Conservation (phyloP, 2,329 filamentous ascomycete species). For the Ampelomyces quisqualis region DNA sequence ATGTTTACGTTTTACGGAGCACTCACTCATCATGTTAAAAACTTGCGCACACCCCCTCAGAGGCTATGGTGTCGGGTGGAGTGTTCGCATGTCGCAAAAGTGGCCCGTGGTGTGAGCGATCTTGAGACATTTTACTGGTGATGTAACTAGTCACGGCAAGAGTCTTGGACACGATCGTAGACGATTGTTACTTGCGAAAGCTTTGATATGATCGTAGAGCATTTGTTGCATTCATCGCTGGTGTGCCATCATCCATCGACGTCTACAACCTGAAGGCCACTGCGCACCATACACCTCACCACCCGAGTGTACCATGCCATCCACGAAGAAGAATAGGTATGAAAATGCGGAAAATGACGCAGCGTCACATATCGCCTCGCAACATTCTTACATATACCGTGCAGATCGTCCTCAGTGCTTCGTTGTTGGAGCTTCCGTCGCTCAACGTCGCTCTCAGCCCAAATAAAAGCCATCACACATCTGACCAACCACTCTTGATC, state of each 20-base stretch:
- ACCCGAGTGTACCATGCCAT: background rate
- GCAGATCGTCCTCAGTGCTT: background rate
- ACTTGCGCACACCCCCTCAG: background rate
- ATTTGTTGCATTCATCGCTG: background rate
- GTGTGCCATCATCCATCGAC: background rate
- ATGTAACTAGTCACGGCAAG: conserved; percentile 2
- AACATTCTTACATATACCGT: background rate
- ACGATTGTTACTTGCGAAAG: background rate
- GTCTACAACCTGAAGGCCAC: background rate
- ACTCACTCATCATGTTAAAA: background rate
- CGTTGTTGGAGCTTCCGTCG: too few species aligned
- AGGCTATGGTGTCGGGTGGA: background rate
- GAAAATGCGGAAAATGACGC: background rate
- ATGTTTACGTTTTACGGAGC: background rate
- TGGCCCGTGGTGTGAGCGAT: conserved; percentile 19
- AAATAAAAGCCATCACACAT: conserved; percentile 3
- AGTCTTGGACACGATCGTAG: background rate
- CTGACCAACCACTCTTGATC: conserved; percentile 9
- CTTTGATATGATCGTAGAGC: background rate
- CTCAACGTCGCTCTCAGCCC: too few species aligned
- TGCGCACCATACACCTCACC: background rate
- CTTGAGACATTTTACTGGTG: conserved; percentile 8
- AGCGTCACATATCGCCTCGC: background rate
- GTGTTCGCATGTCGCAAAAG: conserved; percentile 9
- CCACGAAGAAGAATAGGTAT: background rate